Evolutionary conservation across 257 asterid species (phyloP), one percentile per base, ranked within the genome.

Genomic region (Primulina tabacum): DNA sequence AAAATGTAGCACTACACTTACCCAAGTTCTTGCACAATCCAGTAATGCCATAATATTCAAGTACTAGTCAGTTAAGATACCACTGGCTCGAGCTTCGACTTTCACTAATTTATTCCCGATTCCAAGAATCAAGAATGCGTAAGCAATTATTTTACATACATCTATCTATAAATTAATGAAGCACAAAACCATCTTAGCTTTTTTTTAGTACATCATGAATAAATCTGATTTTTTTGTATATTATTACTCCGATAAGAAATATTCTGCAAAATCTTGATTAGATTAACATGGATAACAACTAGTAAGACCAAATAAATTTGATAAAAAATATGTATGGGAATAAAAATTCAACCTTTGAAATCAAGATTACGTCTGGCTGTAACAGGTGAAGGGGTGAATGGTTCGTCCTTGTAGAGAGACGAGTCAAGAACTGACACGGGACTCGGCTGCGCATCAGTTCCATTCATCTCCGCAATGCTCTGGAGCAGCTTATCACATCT

Each of bases 381-480:
- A 71, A 86, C 80, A 10, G 97, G 97, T 1, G 99, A 90, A 10
- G 95, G 92, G 32, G 95, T 90, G 11, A 84, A 73, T 1, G 90
- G 83, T 50, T 93, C 97, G 66, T 92, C 97, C 82, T 78, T 85
- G 90, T 88, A 87, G 79, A 88, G 88, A 17, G 93, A 83, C n/a
- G 96, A 85, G 81, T 93, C 99, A 24, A 93, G 92, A 73, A 93
- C 96, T 11, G 99, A 93, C 60, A 93, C 96, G 5, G 99, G 99
- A 77, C 97, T 90, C 11, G 97, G 89, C 62, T 92, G 98, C 85
- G 75, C 72, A 33, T 90, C 97, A 30, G 78, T 50, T 29, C 91
- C 84, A 29, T 73, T 86, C 83, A 90, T 90, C 77, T 93, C 97
- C 5, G 97, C 90, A 26, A 93, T 90, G 78, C 96, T 90, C 83